A percentile compares a stretch with the other conserved stretches of the same genome.
Conservation (phyloP, 441 rosid genomes). For the Erodium moschatum region DNA sequence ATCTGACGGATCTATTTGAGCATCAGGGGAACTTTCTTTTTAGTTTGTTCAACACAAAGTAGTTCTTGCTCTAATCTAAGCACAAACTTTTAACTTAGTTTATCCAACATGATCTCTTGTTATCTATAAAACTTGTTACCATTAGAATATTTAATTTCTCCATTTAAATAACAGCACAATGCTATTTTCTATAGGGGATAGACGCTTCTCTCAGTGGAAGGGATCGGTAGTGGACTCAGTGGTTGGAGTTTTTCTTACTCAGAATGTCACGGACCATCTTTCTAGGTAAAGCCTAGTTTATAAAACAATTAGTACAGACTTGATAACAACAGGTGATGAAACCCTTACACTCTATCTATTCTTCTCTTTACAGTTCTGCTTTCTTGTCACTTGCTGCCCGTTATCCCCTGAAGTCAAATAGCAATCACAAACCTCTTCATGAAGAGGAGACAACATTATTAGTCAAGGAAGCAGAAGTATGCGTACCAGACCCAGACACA, state of each 20-base stretch:
- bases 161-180: slow-evolving; percentile 20
- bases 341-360: slow-evolving; percentile 19
- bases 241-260: slow-evolving; percentile 83
- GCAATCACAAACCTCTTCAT: slow-evolving; percentile 20
- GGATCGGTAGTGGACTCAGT: slow-evolving; percentile 99
- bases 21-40: background rate
- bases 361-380: slow-evolving; percentile 64
- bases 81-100: slow-evolving; percentile 21
- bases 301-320: slow-evolving; percentile 13
- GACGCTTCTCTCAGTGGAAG: slow-evolving; percentile 94
- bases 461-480: slow-evolving; percentile 59
- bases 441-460: slow-evolving; percentile 25
- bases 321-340: slow-evolving; percentile 12
- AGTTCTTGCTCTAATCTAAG: background rate
- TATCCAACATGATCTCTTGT: background rate
- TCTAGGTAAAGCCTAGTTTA: slow-evolving; percentile 56
- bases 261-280: slow-evolving; percentile 94
- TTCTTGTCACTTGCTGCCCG: slow-evolving; percentile 79
- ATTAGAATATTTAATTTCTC: background rate
- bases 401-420: slow-evolving; percentile 54
- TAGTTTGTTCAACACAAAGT: background rate
- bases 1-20: too few species aligned
- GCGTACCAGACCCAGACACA: slow-evolving; percentile 24
- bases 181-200: slow-evolving; percentile 62
- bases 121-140: slow-evolving; percentile 6